These are phyloP conservation scores for Fusarium dlaminii DNA, from an alignment of 2,329 filamentous ascomycete species.

Conservation along the genomic window DNA sequence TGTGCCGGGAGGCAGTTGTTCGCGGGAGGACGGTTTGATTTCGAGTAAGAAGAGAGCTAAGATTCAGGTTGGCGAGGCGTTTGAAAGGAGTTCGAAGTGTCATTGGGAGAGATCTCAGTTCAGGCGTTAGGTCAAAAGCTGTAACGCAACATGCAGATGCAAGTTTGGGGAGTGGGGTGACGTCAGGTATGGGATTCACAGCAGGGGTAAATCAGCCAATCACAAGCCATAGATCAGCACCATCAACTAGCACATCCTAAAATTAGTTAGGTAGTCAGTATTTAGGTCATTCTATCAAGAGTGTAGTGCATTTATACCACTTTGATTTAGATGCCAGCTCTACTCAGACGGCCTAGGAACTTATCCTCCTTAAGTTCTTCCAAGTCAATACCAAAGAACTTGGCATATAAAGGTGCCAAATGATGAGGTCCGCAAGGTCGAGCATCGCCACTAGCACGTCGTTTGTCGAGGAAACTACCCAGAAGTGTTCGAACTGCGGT, in stretches of 20 bases:
- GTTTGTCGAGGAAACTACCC: background rate
- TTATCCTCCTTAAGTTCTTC: background rate
- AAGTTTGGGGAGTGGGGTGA: constrained; percentile 44
- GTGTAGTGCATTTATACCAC: background rate
- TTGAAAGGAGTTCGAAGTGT: constrained; percentile 16
- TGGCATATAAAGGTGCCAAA: background rate
- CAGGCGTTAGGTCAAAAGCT: constrained; percentile 19
- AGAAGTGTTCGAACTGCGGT: background rate
- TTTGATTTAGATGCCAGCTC: background rate
- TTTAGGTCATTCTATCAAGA: background rate
- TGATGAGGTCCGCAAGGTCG: constrained; percentile 8
- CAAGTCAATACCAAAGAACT: background rate
- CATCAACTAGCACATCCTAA: background rate
- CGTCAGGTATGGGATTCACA: constrained; percentile 38
- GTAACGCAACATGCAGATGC: constrained; percentile 17
- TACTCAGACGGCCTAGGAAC: background rate
- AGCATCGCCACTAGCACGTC: background rate
- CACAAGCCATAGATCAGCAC: background rate
- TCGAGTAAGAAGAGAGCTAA: background rate
- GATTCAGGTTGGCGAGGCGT: constrained; percentile 5
- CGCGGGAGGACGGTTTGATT: background rate
- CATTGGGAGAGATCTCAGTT: constrained; percentile 33
- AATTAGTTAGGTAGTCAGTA: background rate
- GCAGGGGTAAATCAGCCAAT: constrained; percentile 5
- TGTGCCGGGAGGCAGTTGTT: background rate